A percentile compares a stretch with the other conserved stretches of the same genome.
Conservation (phyloP, 257 asterid species). For the Jacaranda copaia region DNA sequence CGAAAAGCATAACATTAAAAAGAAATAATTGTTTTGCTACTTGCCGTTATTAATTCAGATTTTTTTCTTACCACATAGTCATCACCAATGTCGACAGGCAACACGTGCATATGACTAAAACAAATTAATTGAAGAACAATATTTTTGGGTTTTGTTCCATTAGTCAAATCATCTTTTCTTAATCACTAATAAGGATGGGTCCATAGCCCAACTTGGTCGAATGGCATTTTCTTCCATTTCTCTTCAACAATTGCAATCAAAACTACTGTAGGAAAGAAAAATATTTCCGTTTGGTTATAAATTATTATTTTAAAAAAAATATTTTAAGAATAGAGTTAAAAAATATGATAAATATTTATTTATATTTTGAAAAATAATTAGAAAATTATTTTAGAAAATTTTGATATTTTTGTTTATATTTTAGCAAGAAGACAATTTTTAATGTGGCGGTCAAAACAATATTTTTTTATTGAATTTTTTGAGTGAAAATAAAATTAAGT, state of each 20-base stretch:
- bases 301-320: too few species aligned
- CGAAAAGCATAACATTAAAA: not conserved
- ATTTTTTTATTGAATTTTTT: too few species aligned
- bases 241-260: not conserved
- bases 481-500: too few species aligned
- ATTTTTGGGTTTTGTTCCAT: slow-evolving; percentile 1
- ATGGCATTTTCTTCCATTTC: not conserved
- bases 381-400: too few species aligned
- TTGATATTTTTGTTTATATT: too few species aligned
- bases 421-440: not conserved
- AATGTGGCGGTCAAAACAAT: too few species aligned
- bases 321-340: too few species aligned
- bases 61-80: not conserved
- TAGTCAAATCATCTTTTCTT: not conserved
- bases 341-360: too few species aligned
- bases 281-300: too few species aligned
- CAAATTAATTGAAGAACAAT: not conserved
- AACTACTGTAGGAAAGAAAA: not conserved
- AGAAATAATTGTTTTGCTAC: not conserved
- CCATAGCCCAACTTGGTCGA: not conserved
- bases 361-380: too few species aligned
- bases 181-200: not conserved
- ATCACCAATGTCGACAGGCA: not conserved
- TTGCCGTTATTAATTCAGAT: not conserved
- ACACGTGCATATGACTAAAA: not conserved